Conservation (phyloP, 108 stramenopile genomes). For the Epithemia pelagica region DNA sequence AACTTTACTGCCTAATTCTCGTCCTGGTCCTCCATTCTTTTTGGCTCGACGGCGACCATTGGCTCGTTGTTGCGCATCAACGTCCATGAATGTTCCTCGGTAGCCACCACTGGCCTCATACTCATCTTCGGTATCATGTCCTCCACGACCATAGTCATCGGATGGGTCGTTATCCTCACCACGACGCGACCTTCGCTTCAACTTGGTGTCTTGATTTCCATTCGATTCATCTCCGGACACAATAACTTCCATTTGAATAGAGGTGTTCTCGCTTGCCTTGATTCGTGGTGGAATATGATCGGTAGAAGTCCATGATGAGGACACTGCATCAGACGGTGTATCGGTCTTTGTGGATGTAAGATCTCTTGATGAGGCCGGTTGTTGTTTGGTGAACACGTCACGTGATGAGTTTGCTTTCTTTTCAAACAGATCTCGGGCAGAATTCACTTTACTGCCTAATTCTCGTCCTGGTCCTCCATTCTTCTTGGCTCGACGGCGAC, state of each 20-base stretch:
- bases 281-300: background rate
- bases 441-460: background rate
- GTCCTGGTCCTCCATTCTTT: background rate
- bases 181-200: background rate
- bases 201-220: background rate
- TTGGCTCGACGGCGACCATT: background rate
- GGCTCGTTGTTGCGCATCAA: background rate
- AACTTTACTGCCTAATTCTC: background rate
- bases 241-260: background rate
- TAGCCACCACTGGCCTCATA: background rate
- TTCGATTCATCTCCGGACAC: background rate
- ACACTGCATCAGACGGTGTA: background rate
- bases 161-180: no score
- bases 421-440: background rate
- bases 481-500: background rate
- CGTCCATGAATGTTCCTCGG: background rate
- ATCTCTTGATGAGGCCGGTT: background rate
- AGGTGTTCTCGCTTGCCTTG: no score
- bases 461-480: background rate
- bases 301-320: background rate
- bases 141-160: background rate
- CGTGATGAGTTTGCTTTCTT: background rate
- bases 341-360: no score
- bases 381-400: background rate
- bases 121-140: background rate